Base-by-base conservation (phyloP, 352 stramenopile genomes). In the Globisporangium splendens region DNA sequence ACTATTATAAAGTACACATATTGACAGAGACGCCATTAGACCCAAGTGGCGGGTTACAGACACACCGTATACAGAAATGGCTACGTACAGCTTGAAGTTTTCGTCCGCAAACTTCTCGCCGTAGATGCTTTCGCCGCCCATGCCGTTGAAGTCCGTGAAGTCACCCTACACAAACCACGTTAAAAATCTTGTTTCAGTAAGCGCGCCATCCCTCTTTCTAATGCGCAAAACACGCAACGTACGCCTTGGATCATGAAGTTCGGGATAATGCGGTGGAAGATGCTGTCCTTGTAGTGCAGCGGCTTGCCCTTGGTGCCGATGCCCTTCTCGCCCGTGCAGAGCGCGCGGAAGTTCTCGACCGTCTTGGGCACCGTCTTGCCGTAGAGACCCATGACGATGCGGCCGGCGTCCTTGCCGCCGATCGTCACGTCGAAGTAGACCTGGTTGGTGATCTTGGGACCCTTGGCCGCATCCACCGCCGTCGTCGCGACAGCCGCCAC, bases 351-450 rank as follows among this genome's bases (percentile, higher is more conserved):
- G 68, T 84, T 84, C 62, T 84, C 73, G 38, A 79, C 81, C 15
- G 84, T 94, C 80, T 93, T 93, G 18, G 86, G 85, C n/a, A 91
- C 86, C 0, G 79, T 89, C 66, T 93, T 88, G 62, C 82, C 83
- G 71, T 90, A 93, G 8, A 92, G 64, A 0, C 80, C 83, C 80
- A 93, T 91, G 66, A 96, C 77, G 50, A 95, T 84, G 62, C 91
- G 80, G 5, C 88, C 88, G 4, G 77, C 87, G 33, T 77, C 61
- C 62, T 93, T 61, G 52, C 90, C 96, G 57, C 90, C 94, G 62
- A 99, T 98, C 61, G 79, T 84, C 61, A 99, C 90, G 67, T 99
- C 96, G 69, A 99, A 98, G 79, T 89, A 99, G 17, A 98, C 91
- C 62, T 97, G 94, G 63, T 87, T 75, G 31, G 89, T 97, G 54